Percentiles rank a stretch among this genome's conserved stretches.
phyloP scores from a whole-genome alignment of 371 early-diverging fungal species.

The Synchytrium microbalum region DNA sequence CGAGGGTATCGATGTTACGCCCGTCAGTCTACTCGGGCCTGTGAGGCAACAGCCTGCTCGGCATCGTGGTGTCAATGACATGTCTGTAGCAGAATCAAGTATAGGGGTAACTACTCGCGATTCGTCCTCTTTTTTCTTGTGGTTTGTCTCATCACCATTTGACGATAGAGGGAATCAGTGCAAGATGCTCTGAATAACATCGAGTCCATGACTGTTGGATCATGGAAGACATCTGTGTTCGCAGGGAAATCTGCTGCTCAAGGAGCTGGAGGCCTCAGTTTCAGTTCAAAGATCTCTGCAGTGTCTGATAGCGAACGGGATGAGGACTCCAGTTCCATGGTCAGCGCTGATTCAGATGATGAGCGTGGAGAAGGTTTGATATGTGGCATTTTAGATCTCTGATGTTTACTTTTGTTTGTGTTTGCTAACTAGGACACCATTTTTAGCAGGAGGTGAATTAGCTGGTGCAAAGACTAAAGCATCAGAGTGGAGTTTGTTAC shows the following conservation, averaged over 20 bases:
- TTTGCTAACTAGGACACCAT: background rate
- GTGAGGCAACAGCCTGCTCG: background rate
- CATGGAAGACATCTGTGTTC: conserved; percentile 29
- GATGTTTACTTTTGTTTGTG: conserved; percentile 3
- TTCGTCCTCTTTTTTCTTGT: background rate
- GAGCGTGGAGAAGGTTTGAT: conserved; percentile 5
- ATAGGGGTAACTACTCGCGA: background rate
- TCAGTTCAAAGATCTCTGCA: conserved; percentile 21
- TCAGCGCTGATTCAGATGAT: conserved; percentile 17
- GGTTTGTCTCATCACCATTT: background rate
- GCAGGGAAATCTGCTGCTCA: conserved; percentile 20
- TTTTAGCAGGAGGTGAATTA: background rate
- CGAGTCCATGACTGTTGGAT: conserved; percentile 29
- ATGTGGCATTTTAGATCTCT: too few relatives aligned
- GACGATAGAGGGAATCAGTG: conserved; percentile 29
- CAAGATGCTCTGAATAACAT: conserved; percentile 39
- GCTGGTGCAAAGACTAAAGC: background rate
- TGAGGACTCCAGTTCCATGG: conserved; percentile 18
- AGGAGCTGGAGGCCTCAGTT: conserved; percentile 20
- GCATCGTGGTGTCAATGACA: conserved; percentile 15
- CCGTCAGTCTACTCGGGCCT: conserved; percentile 16
- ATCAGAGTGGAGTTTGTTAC: background rate
- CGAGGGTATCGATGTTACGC: conserved; percentile 38
- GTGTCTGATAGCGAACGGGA: conserved; percentile 21
- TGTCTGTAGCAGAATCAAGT: conserved; percentile 7